Percentiles rank a stretch among this genome's conserved stretches.
Conservation (phyloP, 2,329 filamentous ascomycete species). For the Teratosphaeriaceae sp. region DNA sequence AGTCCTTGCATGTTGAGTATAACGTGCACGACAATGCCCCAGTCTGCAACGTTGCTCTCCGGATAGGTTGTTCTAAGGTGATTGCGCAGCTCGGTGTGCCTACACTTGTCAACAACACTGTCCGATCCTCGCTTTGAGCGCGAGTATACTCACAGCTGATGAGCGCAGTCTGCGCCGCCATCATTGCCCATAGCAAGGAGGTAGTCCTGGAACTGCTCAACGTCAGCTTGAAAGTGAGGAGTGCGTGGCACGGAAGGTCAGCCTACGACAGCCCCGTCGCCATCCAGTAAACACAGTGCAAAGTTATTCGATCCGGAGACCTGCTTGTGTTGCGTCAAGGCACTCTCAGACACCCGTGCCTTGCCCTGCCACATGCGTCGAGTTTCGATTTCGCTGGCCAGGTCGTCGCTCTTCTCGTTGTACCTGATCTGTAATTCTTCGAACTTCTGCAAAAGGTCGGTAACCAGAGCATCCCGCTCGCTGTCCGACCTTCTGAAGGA, state of each 20-base stretch:
- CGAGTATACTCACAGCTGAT: conserved; percentile 30
- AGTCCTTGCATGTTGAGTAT: conserved; percentile 43
- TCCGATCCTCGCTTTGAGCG: too few relatives aligned
- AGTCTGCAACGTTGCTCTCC: conserved; percentile 32
- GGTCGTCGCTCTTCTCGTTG: conserved; percentile 29
- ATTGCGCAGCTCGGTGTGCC: conserved; percentile 33
- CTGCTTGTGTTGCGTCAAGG: conserved; percentile 18
- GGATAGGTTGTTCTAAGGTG: conserved; percentile 36
- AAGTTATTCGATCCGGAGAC: conserved; percentile 33
- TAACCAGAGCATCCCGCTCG: conserved; percentile 25
- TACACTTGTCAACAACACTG: conserved; percentile 21
- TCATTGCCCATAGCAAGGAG: conserved; percentile 36
- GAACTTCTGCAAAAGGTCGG: conserved; percentile 26
- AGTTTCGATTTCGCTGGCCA: conserved; percentile 30
- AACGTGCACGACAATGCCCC: conserved; percentile 41
- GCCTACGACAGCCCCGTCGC: conserved; percentile 42
- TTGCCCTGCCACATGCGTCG: conserved; percentile 30
- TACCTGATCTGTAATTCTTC: conserved; percentile 28
- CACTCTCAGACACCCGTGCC: conserved; percentile 16
- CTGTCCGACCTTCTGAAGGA: conserved; percentile 26
- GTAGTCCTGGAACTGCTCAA: conserved; percentile 38
- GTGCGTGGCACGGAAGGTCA: conserved; percentile 8
- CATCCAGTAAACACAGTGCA: conserved; percentile 42
- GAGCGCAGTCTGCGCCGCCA: conserved; percentile 42
- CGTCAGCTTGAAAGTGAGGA: not conserved